These are phyloP conservation scores for Piper betle DNA, from an alignment of 164 flowering plant genomes.

Conservation along the genomic window DNA sequence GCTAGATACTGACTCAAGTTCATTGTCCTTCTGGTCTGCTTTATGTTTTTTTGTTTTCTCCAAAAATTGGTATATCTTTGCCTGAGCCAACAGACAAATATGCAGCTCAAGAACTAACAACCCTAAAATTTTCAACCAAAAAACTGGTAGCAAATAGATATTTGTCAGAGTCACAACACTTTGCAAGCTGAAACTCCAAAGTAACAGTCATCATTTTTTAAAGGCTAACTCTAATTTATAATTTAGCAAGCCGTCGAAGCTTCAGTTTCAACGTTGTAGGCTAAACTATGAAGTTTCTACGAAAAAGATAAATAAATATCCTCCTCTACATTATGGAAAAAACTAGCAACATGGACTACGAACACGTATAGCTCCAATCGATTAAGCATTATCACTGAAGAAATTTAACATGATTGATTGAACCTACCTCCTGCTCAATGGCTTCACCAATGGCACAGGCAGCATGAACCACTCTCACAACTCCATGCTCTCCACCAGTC, in stretches of 20 bases:
- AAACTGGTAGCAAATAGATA: no score
- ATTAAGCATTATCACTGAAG: not conserved
- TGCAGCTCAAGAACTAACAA: not conserved
- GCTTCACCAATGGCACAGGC: slow-evolving; percentile 77
- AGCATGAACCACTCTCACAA: slow-evolving; percentile 65
- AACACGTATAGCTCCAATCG: not conserved
- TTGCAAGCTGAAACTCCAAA: not conserved
- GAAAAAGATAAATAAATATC: not conserved
- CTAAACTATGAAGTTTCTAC: not conserved
- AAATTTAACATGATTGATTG: not conserved
- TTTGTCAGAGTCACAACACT: not conserved
- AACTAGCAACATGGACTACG: not conserved
- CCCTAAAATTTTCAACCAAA: no score
- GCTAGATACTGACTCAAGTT: slow-evolving; percentile 15
- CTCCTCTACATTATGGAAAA: not conserved
- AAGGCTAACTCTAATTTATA: not conserved
- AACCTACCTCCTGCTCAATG: slow-evolving; percentile 84
- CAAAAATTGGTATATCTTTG: slow-evolving; percentile 58
- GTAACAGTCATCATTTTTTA: not conserved
- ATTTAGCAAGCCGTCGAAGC: not conserved
- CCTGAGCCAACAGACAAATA: slow-evolving; percentile 33
- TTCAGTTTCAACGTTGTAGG: not conserved
- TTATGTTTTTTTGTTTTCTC: slow-evolving; percentile 36
- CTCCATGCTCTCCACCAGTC: slow-evolving; percentile 54
- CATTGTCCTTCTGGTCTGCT: slow-evolving; percentile 14